A percentile compares a stretch with the other conserved stretches of the same genome.
Conservation (phyloP, 2,329 filamentous ascomycete species). For the Huntiella moniliformis region DNA sequence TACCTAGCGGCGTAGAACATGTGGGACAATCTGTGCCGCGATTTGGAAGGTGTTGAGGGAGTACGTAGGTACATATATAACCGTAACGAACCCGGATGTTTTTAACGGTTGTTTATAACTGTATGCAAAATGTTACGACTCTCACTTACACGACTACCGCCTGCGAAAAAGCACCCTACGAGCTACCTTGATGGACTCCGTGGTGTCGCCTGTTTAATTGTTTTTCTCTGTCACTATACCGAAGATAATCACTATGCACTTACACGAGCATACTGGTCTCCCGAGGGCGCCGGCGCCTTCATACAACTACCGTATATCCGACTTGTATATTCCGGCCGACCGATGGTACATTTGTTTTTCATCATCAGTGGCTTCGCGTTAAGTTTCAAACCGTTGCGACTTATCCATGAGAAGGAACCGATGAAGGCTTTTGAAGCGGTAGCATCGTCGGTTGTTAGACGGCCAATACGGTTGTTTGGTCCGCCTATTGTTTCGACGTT, state of each 20-base stretch:
- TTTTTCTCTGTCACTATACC: constrained; percentile 36
- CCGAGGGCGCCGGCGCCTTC: constrained; percentile 19
- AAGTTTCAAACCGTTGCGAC: constrained; percentile 32
- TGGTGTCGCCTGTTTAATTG: constrained; percentile 34
- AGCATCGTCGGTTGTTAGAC: constrained; percentile 32
- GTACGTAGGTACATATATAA: too few relatives aligned
- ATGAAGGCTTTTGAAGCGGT: constrained; percentile 16
- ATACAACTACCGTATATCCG: constrained; percentile 35
- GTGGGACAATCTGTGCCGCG: too few relatives aligned
- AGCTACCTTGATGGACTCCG: constrained; percentile 40
- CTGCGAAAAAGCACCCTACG: constrained; percentile 25
- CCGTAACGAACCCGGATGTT: too few relatives aligned
- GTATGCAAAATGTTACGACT: too few relatives aligned
- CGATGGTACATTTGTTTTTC: constrained; percentile 42
- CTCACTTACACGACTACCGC: too few relatives aligned
- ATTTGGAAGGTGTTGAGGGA: too few relatives aligned
- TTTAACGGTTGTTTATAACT: too few relatives aligned
- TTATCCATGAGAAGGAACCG: constrained; percentile 14
- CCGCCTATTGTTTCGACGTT: constrained; percentile 32
- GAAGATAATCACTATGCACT: constrained; percentile 13
- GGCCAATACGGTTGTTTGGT: constrained; percentile 31
- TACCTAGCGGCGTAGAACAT: too few relatives aligned
- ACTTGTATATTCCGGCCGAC: constrained; percentile 34
- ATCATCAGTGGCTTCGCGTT: constrained; percentile 44
- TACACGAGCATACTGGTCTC: constrained; percentile 23